phyloP scores from a whole-genome alignment of 495 filamentous ascomycete genomes.

The Aspergillus bertholletiae region DNA sequence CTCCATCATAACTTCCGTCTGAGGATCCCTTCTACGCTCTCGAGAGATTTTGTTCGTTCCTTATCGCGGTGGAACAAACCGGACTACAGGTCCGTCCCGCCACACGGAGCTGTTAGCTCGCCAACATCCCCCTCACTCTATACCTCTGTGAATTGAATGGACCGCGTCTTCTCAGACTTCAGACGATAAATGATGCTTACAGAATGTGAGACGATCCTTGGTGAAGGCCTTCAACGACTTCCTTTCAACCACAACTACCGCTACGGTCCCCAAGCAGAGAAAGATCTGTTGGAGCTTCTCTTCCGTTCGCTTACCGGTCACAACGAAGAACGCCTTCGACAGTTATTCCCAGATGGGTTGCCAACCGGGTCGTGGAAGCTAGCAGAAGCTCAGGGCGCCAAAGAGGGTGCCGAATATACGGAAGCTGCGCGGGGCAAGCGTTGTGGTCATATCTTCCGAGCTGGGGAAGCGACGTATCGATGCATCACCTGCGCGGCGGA shows the following conservation, averaged over 20 bases:
- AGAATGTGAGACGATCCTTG: slow-evolving; percentile 76
- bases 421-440: slow-evolving; percentile 86
- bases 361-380: slow-evolving; percentile 68
- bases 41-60: background rate
- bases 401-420: slow-evolving; percentile 92
- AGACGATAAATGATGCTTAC: slow-evolving; percentile 48
- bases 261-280: slow-evolving; percentile 65
- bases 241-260: slow-evolving; percentile 64
- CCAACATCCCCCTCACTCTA: background rate
- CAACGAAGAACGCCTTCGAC: slow-evolving; percentile 63
- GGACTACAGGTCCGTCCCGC: slow-evolving; percentile 4
- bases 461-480: slow-evolving; percentile 86
- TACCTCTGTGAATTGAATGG: slow-evolving; percentile 14
- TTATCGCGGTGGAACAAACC: background rate
- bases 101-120: slow-evolving; percentile 7
- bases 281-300: slow-evolving; percentile 69
- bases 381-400: slow-evolving; percentile 80
- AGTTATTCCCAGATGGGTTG: slow-evolving; percentile 77
- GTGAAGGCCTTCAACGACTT: slow-evolving; percentile 66
- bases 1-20: background rate
- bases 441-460: slow-evolving; percentile 96
- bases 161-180: slow-evolving; percentile 31
- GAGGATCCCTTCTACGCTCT: background rate
- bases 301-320: slow-evolving; percentile 81
- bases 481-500: slow-evolving; percentile 90